Conservation (phyloP, 176 grass and related monocot genomes). For the Neostapfia colusana region DNA sequence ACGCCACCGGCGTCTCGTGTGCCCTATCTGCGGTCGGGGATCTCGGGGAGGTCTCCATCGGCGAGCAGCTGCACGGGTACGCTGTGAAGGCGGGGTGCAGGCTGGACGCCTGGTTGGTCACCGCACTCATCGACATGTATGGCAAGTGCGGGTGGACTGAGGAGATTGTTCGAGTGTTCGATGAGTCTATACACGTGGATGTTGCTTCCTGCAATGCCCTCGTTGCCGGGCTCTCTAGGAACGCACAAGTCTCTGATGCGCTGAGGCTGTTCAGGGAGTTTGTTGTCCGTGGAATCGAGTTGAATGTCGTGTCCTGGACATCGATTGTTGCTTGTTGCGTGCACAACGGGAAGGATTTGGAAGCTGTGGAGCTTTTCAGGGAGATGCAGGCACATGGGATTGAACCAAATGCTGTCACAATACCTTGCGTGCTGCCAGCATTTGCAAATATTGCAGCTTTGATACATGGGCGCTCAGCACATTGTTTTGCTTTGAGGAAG, state of each 20-base stretch:
- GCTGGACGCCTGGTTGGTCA: slow-evolving; percentile 41
- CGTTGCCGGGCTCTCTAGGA: slow-evolving; percentile 58
- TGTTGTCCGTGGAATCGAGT: slow-evolving; percentile 28
- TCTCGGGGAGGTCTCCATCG: slow-evolving; percentile 15
- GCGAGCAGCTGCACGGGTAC: slow-evolving; percentile 57
- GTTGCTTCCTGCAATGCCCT: slow-evolving; percentile 68
- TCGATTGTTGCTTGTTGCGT: slow-evolving; percentile 68
- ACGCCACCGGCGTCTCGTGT: slow-evolving; percentile 44
- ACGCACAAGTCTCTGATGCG: slow-evolving; percentile 45
- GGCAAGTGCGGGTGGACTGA: slow-evolving; percentile 46
- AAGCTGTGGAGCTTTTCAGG: slow-evolving; percentile 65
- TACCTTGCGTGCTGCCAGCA: slow-evolving; percentile 70
- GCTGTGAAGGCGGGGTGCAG: slow-evolving; percentile 46
- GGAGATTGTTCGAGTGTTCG: slow-evolving; percentile 55
- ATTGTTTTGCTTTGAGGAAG: slow-evolving; percentile 61
- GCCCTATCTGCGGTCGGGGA: slow-evolving; percentile 52
- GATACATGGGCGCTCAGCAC: slow-evolving; percentile 57
- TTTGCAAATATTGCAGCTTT: slow-evolving; percentile 73
- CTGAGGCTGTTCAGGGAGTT: slow-evolving; percentile 53
- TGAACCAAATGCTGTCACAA: slow-evolving; percentile 63
- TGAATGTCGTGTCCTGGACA: slow-evolving; percentile 82
- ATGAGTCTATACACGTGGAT: slow-evolving; percentile 38
- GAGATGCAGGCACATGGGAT: slow-evolving; percentile 66
- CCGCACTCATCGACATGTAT: slow-evolving; percentile 58
- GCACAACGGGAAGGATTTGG: slow-evolving; percentile 65